Percentiles rank a stretch among this genome's conserved stretches.
Conservation (phyloP, 2,329 filamentous ascomycete species). For the Calonectria montana region DNA sequence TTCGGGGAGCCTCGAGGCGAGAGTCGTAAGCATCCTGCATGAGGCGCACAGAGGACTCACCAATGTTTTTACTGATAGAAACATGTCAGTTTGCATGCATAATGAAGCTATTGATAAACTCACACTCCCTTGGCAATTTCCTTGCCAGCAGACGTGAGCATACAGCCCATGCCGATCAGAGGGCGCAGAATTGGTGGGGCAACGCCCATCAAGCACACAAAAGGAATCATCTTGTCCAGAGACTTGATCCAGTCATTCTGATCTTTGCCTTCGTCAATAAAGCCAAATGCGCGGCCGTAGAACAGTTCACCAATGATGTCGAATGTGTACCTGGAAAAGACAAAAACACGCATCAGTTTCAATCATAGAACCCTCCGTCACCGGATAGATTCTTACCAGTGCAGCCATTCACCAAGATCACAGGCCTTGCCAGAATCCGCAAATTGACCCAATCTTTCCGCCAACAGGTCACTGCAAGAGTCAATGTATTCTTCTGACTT, state of each 20-base stretch:
- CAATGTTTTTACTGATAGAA: neutral
- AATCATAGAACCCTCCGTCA: accelerated
- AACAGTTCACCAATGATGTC: slow-evolving; percentile 22
- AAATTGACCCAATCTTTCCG: slow-evolving; percentile 2
- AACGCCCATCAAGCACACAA: neutral
- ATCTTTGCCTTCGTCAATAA: slow-evolving; percentile 12
- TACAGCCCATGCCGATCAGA: neutral
- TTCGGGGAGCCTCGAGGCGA: neutral
- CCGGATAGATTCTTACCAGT: neutral
- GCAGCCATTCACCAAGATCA: slow-evolving; percentile 14
- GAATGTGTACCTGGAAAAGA: slow-evolving; percentile 13
- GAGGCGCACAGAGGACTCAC: neutral
- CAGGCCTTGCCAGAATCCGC: neutral
- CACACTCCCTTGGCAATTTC: slow-evolving; percentile 2
- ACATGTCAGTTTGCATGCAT: neutral
- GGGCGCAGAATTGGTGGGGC: neutral
- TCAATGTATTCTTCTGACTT: slow-evolving; percentile 10
- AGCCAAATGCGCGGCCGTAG: slow-evolving; percentile 19
- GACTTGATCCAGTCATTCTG: slow-evolving; percentile 12
- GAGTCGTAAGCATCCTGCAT: neutral
- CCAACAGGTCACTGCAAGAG: slow-evolving; percentile 3
- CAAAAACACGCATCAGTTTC: neutral
- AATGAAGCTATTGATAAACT: neutral
- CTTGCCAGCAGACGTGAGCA: neutral
- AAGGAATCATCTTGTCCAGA: slow-evolving; percentile 1